Base-by-base conservation (phyloP, 148 eudicot genomes). In the Cornus kousa region DNA sequence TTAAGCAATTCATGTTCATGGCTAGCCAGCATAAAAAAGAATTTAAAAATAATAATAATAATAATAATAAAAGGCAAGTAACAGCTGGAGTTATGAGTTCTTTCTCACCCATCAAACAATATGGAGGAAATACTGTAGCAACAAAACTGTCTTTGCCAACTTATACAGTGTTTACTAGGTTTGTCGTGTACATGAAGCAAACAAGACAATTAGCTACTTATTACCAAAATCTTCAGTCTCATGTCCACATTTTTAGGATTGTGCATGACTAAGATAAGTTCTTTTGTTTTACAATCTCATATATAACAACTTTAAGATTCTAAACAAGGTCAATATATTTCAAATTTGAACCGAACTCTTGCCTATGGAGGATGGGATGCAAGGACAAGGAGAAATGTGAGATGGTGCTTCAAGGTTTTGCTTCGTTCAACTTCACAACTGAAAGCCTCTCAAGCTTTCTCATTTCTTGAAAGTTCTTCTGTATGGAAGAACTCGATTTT, bases 71-170 rank as follows among this genome's bases (percentile, higher is more conserved):
- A 39, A 60, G 69, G 55, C 53, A 69, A 55, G 35, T 32, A 9
- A 57, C 35, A 9, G 32, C 65, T 46, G 66, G 72, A 23, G 31
- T 68, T 69, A 46, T 24, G 35, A 4, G 43, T 62, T 79, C 28
- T 22, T 39, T 60, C 40, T 67, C 67, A 79, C 67, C 65, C 37
- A 74, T 67, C 32, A 70, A 65, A 57, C 37, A 3, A 60, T 10
- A 50, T 50, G 11, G 57, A 50, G 57, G 57, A 8, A 8, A 50
- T 2, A 50, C 0, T 50, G 3, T 50, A 12, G 57, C 57, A 50
- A 50, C 13, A 50, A 50, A 50, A 50, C 57, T 10, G 43, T 39
- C 43, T 39, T 39, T 39, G 43, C 43, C 43, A 39, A 50, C 67
- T 53, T 28, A 23, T 43, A 24, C 4, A 55, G 4, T 53, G 59